These are phyloP conservation scores for Paraglomus occultum DNA, from an alignment of 192 early-diverging fungal species.

Conservation along the genomic window DNA sequence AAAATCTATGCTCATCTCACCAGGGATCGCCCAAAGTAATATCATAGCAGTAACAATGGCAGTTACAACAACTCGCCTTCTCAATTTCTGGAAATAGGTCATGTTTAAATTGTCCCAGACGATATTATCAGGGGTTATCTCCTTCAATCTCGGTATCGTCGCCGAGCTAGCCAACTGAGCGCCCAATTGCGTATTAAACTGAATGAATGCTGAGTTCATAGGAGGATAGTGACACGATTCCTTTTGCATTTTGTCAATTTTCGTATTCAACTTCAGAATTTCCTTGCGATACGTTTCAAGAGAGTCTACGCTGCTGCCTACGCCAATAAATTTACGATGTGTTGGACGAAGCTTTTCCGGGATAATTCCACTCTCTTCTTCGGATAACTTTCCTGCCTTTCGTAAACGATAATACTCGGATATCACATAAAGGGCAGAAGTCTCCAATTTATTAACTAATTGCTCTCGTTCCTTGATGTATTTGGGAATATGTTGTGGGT, in stretches of 20 bases:
- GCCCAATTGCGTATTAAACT: slow-evolving; percentile 71
- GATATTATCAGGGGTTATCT: slow-evolving; percentile 71
- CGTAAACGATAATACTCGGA: slow-evolving; percentile 45
- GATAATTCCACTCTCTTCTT: slow-evolving; percentile 28
- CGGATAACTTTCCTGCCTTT: slow-evolving; percentile 1
- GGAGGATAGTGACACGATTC: slow-evolving; percentile 31
- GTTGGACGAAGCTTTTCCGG: slow-evolving; percentile 50
- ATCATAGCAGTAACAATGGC: slow-evolving; percentile 53
- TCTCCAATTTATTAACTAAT: slow-evolving; percentile 50
- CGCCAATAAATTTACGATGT: slow-evolving; percentile 44
- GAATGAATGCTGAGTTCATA: slow-evolving; percentile 74
- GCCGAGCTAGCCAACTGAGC: slow-evolving; percentile 78
- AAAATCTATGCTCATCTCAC: slow-evolving; percentile 31
- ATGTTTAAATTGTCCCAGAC: slow-evolving; percentile 80
- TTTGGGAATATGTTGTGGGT: slow-evolving; percentile 48
- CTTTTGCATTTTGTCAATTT: slow-evolving; percentile 43
- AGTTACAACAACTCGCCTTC: slow-evolving; percentile 56
- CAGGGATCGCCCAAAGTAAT: slow-evolving; percentile 71
- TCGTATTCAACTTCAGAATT: slow-evolving; percentile 45
- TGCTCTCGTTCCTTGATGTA: slow-evolving; percentile 50
- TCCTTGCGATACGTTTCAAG: slow-evolving; percentile 45
- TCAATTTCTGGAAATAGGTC: slow-evolving; percentile 46
- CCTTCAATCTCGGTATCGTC: slow-evolving; percentile 58
- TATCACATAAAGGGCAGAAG: slow-evolving; percentile 26
- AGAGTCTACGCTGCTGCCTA: slow-evolving; percentile 67